Conservation (phyloP, 441 rosid species). For the Adansonia grandidieri region DNA sequence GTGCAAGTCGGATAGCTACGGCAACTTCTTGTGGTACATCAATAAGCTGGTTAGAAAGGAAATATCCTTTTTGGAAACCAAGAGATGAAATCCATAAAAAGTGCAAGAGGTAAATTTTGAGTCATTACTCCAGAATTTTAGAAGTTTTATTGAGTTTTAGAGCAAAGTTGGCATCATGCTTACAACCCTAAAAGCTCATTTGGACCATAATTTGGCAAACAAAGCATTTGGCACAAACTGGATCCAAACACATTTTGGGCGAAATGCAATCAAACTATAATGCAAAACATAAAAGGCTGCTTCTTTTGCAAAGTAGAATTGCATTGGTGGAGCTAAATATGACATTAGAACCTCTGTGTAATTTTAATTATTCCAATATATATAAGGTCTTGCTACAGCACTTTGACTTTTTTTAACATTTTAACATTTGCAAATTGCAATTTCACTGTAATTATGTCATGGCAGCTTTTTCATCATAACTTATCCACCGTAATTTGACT, state of each 20-base stretch:
- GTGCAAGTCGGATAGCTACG: neutral
- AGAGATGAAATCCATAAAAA: neutral
- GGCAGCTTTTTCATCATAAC: neutral
- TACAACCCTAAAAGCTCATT: neutral
- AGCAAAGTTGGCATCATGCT: neutral
- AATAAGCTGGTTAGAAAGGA: neutral
- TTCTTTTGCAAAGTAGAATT: neutral
- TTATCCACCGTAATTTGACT: neutral
- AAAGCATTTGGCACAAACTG: neutral
- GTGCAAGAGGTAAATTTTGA: neutral
- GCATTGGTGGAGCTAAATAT: neutral
- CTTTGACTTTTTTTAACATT: neutral
- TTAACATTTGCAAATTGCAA: neutral
- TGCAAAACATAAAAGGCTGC: neutral
- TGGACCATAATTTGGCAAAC: neutral
- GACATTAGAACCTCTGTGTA: neutral
- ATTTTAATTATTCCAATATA: neutral
- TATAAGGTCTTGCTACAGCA: neutral
- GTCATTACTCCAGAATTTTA: neutral
- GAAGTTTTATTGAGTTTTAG: constrained; percentile 2
- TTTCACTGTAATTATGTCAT: neutral
- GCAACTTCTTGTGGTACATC: neutral
- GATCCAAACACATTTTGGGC: neutral
- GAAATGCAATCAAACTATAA: neutral
- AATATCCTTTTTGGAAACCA: neutral